These are phyloP conservation scores for Albugo candida DNA, from an alignment of 352 stramenopile genomes.

Conservation along the genomic window DNA sequence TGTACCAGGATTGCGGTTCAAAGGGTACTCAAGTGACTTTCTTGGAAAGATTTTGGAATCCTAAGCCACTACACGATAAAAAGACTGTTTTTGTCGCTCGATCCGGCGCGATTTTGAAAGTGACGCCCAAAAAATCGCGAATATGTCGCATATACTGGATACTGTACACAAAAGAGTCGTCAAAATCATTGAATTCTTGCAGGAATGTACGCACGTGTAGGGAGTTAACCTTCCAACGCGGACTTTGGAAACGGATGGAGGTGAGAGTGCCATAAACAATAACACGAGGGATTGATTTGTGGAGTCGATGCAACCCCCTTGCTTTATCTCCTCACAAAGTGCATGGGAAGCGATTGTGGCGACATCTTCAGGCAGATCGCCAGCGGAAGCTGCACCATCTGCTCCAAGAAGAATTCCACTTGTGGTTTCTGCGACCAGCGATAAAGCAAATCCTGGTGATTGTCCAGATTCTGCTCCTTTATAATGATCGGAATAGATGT, in stretches of 20 bases:
- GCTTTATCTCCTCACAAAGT: constrained; percentile 93
- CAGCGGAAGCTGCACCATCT: constrained; percentile 74
- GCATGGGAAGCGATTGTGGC: constrained; percentile 83
- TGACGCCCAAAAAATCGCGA: constrained; percentile 85
- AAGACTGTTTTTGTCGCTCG: constrained; percentile 80
- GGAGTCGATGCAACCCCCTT: constrained; percentile 88
- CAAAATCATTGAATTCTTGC: background rate
- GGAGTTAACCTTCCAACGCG: constrained; percentile 77
- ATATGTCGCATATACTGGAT: constrained; percentile 81
- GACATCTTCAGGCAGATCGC: constrained; percentile 91
- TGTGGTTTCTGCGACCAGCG: constrained; percentile 95
- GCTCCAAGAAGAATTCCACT: constrained; percentile 87
- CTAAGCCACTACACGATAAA: constrained; percentile 84
- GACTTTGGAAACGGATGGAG: constrained; percentile 94
- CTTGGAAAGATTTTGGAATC: constrained; percentile 91
- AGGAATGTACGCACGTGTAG: constrained; percentile 31
- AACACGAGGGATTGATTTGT: constrained; percentile 90
- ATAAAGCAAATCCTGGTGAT: constrained; percentile 83
- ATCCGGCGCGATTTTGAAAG: constrained; percentile 86
- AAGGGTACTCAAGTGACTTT: constrained; percentile 66
- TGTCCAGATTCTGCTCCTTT: constrained; percentile 78
- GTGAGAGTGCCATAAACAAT: constrained; percentile 94
- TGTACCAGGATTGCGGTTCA: too few species aligned
- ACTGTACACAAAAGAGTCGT: constrained; percentile 11
- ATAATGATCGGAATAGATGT: constrained; percentile 99